Percentiles rank a stretch among this genome's conserved stretches.
These are phyloP conservation scores for Quillaja saponaria DNA, from an alignment of 306 rosid species.

Conservation along the genomic window DNA sequence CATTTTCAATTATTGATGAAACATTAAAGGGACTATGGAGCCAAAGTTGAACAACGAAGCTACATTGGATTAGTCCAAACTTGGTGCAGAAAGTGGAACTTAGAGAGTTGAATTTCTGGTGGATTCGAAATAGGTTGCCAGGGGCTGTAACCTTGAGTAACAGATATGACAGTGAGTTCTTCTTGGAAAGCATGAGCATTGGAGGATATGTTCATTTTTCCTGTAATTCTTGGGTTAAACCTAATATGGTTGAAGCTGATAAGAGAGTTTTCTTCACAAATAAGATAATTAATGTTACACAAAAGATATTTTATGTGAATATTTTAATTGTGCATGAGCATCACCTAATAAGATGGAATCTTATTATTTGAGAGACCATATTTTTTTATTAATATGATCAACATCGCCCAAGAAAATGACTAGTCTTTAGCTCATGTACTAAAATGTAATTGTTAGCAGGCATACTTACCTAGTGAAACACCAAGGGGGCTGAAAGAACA, in stretches of 20 bases:
- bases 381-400: no score
- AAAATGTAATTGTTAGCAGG: slow-evolving; percentile 45
- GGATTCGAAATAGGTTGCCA: slow-evolving; percentile 64
- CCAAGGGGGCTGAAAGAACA: slow-evolving; percentile 84
- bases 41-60: slow-evolving; percentile 45
- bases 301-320: no score
- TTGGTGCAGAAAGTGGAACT: slow-evolving; percentile 27
- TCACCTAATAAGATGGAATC: no score
- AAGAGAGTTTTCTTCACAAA: slow-evolving; percentile 44
- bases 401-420: no score
- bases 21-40: slow-evolving; percentile 39
- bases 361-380: no score
- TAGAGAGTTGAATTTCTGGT: slow-evolving; percentile 67
- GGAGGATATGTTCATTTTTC: slow-evolving; percentile 22
- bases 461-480: slow-evolving; percentile 79
- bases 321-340: no score
- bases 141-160: slow-evolving; percentile 81
- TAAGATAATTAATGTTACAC: no score
- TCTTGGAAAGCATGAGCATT: slow-evolving; percentile 44
- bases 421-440: no score
- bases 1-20: no score
- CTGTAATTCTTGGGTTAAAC: slow-evolving; percentile 56
- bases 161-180: slow-evolving; percentile 76
- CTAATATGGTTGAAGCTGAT: not conserved
- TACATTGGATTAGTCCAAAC: slow-evolving; percentile 22